Conservation (phyloP, 2,329 filamentous ascomycete genomes). For the Pestalotiopsis sp. region DNA sequence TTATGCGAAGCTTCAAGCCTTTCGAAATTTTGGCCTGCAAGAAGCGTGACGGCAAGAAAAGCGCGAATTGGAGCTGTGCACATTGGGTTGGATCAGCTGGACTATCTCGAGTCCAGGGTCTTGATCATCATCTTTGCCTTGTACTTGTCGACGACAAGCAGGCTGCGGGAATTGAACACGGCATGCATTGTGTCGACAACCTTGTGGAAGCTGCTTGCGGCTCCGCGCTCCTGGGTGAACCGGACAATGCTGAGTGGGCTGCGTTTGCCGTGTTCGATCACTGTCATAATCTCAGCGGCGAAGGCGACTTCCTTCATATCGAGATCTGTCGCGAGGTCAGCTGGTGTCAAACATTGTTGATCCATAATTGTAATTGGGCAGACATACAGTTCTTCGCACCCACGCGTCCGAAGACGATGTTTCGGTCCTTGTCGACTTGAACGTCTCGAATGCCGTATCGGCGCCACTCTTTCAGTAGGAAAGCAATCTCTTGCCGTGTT, state of each 20-base stretch:
- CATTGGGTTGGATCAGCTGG: not conserved
- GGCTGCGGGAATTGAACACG: slow-evolving; percentile 64
- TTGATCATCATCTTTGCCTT: slow-evolving; percentile 76
- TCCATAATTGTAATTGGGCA: not conserved
- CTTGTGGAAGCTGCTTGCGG: slow-evolving; percentile 84
- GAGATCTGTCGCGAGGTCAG: slow-evolving; percentile 58
- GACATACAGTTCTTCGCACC: slow-evolving; percentile 76
- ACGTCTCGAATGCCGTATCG: slow-evolving; percentile 81
- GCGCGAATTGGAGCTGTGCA: not conserved
- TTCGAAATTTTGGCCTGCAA: not conserved
- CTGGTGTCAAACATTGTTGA: slow-evolving; percentile 17
- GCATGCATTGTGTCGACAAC: slow-evolving; percentile 77
- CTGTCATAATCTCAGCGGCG: slow-evolving; percentile 83
- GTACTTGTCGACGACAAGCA: slow-evolving; percentile 69
- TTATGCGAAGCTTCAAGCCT: not conserved
- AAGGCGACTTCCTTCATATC: slow-evolving; percentile 87
- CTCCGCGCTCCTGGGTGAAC: slow-evolving; percentile 89
- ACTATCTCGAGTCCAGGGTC: slow-evolving; percentile 56
- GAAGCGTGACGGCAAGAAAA: not conserved
- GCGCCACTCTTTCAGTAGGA: slow-evolving; percentile 78
- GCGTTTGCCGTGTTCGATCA: slow-evolving; percentile 81
- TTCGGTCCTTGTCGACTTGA: slow-evolving; percentile 75
- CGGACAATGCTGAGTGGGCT: slow-evolving; percentile 78
- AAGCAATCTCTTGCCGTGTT: slow-evolving; percentile 76
- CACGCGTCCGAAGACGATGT: slow-evolving; percentile 79